These are phyloP conservation scores for Rhizopogon sp. DNA, from an alignment of 768 basidiomycete genomes.

Conservation along the genomic window DNA sequence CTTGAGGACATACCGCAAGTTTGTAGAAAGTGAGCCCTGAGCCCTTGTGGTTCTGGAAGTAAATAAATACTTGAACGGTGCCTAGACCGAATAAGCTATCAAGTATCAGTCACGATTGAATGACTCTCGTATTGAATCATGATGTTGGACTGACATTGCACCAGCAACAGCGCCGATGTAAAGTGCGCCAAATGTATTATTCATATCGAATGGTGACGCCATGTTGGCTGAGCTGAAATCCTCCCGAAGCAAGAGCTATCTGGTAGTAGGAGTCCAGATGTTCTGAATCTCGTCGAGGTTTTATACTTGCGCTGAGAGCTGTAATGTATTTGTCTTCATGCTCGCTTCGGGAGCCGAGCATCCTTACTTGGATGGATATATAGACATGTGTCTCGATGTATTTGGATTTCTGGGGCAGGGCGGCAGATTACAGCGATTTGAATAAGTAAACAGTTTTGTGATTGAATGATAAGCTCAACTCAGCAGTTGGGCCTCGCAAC, in stretches of 20 bases:
- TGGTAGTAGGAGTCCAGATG: too few relatives aligned
- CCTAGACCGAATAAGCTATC: constrained; percentile 53
- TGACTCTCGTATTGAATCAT: neutral
- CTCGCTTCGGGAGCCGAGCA: too few relatives aligned
- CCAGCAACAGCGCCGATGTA: constrained; percentile 50
- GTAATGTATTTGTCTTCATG: too few relatives aligned
- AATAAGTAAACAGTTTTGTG: too few relatives aligned
- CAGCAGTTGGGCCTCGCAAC: too few relatives aligned
- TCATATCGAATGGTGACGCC: constrained; percentile 25
- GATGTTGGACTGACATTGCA: constrained; percentile 38
- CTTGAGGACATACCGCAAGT: constrained; percentile 28
- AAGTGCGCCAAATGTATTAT: constrained; percentile 49
- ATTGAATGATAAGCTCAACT: too few relatives aligned
- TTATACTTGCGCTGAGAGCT: too few relatives aligned
- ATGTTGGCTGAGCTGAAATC: neutral
- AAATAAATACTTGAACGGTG: constrained; percentile 48
- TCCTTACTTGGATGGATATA: too few relatives aligned
- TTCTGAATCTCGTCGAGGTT: too few relatives aligned
- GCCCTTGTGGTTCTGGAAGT: constrained; percentile 34
- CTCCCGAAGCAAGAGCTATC: neutral
- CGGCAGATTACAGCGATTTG: too few relatives aligned
- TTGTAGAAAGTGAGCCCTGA: constrained; percentile 30
- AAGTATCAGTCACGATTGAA: neutral
- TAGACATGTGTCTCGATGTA: too few relatives aligned
- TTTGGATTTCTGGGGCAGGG: too few relatives aligned